phyloP scores from a whole-genome alignment of 805 yeast genomes.

The Kodamaea kaohsiungensis region DNA sequence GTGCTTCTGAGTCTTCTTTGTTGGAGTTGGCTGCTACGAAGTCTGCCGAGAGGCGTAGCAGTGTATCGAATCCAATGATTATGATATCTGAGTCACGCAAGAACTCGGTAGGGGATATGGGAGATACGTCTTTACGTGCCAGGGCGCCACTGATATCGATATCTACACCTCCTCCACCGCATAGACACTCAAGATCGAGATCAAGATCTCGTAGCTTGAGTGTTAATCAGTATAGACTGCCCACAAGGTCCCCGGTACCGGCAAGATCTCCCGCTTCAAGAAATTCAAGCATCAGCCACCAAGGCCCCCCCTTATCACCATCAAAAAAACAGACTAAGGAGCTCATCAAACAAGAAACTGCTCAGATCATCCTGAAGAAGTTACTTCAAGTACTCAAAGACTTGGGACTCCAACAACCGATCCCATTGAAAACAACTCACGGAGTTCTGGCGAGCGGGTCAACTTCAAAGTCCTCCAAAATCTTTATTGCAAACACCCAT shows the following conservation, averaged over 20 bases:
- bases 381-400: slow-evolving; percentile 29
- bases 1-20: slow-evolving; percentile 26
- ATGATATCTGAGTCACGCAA: slow-evolving; percentile 18
- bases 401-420: slow-evolving; percentile 42
- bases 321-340: slow-evolving; percentile 35
- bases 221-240: slow-evolving; percentile 2
- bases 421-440: slow-evolving; percentile 32
- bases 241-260: slow-evolving; percentile 3
- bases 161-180: slow-evolving; percentile 9
- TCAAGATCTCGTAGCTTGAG: slow-evolving; percentile 12
- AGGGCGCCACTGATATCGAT: not conserved
- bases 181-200: slow-evolving; percentile 10
- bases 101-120: not conserved
- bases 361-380: slow-evolving; percentile 37
- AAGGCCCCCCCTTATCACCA: slow-evolving; percentile 3
- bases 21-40: slow-evolving; percentile 18
- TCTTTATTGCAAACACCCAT: slow-evolving; percentile 40
- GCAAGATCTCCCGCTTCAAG: not conserved
- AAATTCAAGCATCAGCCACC: not conserved
- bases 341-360: slow-evolving; percentile 40
- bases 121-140: not conserved
- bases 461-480: slow-evolving; percentile 27
- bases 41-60: slow-evolving; percentile 19
- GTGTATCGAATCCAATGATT: slow-evolving; percentile 24
- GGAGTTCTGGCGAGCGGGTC: slow-evolving; percentile 22